These are phyloP conservation scores for Cyphellophora attinorum DNA, from an alignment of 2,329 filamentous ascomycete species.

Conservation along the genomic window DNA sequence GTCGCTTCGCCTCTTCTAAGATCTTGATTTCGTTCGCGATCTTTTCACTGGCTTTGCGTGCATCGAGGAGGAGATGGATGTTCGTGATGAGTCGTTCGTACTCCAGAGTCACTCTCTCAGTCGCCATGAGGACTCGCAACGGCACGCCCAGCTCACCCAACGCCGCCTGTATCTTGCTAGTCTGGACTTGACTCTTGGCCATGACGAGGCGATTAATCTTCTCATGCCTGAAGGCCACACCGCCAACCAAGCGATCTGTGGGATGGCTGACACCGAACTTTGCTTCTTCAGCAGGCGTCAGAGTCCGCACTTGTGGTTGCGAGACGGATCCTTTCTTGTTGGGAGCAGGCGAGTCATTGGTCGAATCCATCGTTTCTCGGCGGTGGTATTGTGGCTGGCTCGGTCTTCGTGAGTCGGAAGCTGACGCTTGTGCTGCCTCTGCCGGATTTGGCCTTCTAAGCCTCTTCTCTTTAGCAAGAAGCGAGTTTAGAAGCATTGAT, in stretches of 20 bases:
- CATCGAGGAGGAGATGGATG: slow-evolving; percentile 38
- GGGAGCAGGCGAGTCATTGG: slow-evolving; percentile 21
- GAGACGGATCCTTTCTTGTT: slow-evolving; percentile 28
- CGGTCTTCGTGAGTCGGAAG: slow-evolving; percentile 24
- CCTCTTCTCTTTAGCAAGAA: slow-evolving; percentile 73
- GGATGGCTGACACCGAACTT: slow-evolving; percentile 78
- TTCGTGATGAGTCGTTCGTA: slow-evolving; percentile 39
- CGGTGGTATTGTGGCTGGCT: slow-evolving; percentile 19
- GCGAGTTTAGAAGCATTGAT: slow-evolving; percentile 68
- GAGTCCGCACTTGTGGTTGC: slow-evolving; percentile 54
- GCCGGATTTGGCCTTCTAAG: slow-evolving; percentile 73
- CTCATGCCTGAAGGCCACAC: slow-evolving; percentile 77
- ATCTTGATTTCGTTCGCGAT: slow-evolving; percentile 39
- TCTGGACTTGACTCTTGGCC: slow-evolving; percentile 41
- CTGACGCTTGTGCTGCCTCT: slow-evolving; percentile 41
- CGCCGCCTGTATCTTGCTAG: slow-evolving; percentile 37
- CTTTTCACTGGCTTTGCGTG: slow-evolving; percentile 37
- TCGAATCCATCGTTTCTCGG: slow-evolving; percentile 17
- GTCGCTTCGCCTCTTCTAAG: slow-evolving; percentile 25
- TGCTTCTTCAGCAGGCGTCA: slow-evolving; percentile 65
- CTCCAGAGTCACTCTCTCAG: slow-evolving; percentile 38
- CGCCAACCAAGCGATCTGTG: slow-evolving; percentile 72
- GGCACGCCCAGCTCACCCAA: slow-evolving; percentile 39
- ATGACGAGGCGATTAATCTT: slow-evolving; percentile 39
- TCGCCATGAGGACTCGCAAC: slow-evolving; percentile 38